Base-by-base conservation (phyloP, 1,284 basidiomycete species). In the Cystobasidium slooffiae region DNA sequence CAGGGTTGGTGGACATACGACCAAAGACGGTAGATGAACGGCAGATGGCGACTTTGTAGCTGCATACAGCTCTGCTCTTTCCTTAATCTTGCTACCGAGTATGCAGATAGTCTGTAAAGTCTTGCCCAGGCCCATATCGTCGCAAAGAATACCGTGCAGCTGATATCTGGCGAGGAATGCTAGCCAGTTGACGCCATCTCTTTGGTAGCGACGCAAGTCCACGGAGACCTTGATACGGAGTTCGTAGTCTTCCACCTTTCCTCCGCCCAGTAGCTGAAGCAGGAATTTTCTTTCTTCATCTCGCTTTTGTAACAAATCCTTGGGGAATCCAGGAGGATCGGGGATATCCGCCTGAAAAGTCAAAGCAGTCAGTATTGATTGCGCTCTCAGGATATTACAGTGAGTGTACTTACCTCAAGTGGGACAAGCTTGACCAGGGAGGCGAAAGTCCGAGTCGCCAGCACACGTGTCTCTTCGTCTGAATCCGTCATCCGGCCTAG, bases 401-500 rank as follows among this genome's bases (percentile, higher is more conserved):
- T 7, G 16, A 5, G 20, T 37, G 0, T 7, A 78, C 85, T 77
- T 75, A 93, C 92, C 87, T 99, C 97, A 0, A 99, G 86, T 4
- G 97, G 97, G 6, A 99, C 94, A 91, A 99, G 96, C 85, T 99
- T 98, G 78, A 99, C 92, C n/a, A 99, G 85, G 1, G 93, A 91
- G 0, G 97, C 97, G 81, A 99, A 99, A 0, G 95, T 97, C 80
- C 94, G 94, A 8, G 97, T 98, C 0, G 97, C 91, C 6, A 94
- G 89, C 49, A 96, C 88, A 22, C 97, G 90, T 61, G 97, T 90
- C 76, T 92, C 90, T 77, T 96, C 93, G 80, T 99, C 91, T 3
- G 89, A 82, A 82, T 99, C 97, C 78, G 94, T 97, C 97, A 99
- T 99, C 46, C 97, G 88, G 8, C 97, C 97, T 9, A 99, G 88